Conservation (phyloP, 768 basidiomycete species). For the Exsudoporus frostii region DNA sequence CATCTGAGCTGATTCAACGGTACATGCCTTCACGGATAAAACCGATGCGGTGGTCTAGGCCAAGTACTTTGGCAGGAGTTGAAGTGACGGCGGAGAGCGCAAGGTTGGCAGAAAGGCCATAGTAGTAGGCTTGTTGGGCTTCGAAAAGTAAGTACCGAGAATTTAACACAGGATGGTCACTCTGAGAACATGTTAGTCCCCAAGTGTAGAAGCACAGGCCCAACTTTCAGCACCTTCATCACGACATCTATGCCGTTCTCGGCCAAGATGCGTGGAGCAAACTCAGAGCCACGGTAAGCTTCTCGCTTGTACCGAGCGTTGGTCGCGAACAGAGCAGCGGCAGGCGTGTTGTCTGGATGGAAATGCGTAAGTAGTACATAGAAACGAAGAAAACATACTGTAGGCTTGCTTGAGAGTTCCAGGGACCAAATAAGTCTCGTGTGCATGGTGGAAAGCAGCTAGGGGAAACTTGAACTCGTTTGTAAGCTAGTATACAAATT, state of each 20-base stretch:
- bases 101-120: conserved; percentile 61
- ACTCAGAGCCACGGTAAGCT: conserved; percentile 63
- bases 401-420: conserved; percentile 73
- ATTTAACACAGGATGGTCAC: conserved; percentile 53
- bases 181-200: conserved; percentile 32
- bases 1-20: not conserved
- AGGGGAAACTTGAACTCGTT: conserved; percentile 89
- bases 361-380: not conserved
- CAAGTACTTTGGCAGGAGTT: conserved; percentile 67
- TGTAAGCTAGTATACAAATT: conserved; percentile 51
- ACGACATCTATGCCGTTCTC: conserved; percentile 55
- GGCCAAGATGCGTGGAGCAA: conserved; percentile 56
- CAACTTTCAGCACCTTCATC: conserved; percentile 50
- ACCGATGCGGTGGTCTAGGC: conserved; percentile 75
- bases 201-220: conserved; percentile 8
- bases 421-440: conserved; percentile 89
- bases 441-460: conserved; percentile 82
- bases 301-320: conserved; percentile 66
- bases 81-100: conserved; percentile 71
- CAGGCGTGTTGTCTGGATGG: conserved; percentile 51
- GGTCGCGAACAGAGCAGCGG: conserved; percentile 78
- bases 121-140: conserved; percentile 66
- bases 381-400: conserved; percentile 16
- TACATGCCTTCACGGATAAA: conserved; percentile 47
- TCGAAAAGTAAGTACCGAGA: conserved; percentile 56